These are phyloP conservation scores for Creolimax fragrantissima DNA, from an alignment of 78 protist genomes.

Conservation along the genomic window DNA sequence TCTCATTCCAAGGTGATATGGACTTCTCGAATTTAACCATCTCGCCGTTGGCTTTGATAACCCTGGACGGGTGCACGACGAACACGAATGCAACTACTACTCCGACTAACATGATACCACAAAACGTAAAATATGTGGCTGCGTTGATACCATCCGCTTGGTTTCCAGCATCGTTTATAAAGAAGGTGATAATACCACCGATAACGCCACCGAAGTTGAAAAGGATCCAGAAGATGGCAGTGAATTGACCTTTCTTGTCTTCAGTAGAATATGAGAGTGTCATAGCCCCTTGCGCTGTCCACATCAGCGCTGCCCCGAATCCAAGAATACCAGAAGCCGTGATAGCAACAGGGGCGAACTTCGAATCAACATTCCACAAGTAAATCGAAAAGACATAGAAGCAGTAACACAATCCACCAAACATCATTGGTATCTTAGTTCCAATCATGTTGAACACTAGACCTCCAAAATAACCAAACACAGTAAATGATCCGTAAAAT, in stretches of 20 bases:
- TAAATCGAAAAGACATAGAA: neutral
- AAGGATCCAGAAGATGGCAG: neutral
- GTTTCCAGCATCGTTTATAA: too few species aligned
- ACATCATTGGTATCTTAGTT: neutral
- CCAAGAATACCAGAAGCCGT: neutral
- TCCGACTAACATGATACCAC: neutral
- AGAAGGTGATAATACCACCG: neutral
- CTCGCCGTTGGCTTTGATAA: neutral
- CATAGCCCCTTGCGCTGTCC: conserved; percentile 17
- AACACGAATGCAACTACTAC: neutral
- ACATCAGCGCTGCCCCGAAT: neutral
- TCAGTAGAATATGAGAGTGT: neutral
- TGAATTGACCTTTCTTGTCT: neutral
- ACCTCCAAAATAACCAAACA: neutral
- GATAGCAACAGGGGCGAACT: neutral
- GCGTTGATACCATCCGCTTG: neutral
- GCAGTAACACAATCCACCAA: neutral
- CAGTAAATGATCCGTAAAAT: neutral
- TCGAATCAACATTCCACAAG: neutral
- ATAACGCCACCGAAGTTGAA: neutral
- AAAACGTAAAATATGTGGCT: neutral
- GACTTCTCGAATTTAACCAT: neutral
- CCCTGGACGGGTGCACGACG: neutral
- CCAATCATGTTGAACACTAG: neutral
- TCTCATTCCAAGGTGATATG: neutral